Evolutionary conservation across 2,329 filamentous ascomycete species (phyloP).

Genomic region (Thielaviopsis euricoi): DNA sequence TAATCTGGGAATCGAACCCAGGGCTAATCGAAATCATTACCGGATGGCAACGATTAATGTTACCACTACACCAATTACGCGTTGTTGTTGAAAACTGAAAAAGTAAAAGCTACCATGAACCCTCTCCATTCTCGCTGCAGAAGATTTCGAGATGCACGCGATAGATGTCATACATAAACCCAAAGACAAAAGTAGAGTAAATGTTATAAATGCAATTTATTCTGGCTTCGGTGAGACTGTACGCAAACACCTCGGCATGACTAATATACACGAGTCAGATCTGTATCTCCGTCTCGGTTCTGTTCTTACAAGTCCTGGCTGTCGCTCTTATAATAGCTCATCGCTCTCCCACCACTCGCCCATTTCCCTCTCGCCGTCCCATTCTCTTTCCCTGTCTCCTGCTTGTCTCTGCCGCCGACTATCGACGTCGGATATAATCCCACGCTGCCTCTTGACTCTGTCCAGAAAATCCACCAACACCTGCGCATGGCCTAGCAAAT

Average conservation of each 20-base stretch:
- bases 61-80: slow-evolving; percentile 3
- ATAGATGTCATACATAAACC: too few relatives aligned
- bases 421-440: too few relatives aligned
- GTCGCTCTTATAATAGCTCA: not conserved
- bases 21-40: slow-evolving; percentile 4
- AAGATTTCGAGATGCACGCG: too few relatives aligned
- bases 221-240: too few relatives aligned
- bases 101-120: too few relatives aligned
- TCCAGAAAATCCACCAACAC: slow-evolving; percentile 3
- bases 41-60: slow-evolving; percentile 4
- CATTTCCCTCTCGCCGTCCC: not conserved
- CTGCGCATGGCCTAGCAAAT: slow-evolving; percentile 8
- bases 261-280: not conserved
- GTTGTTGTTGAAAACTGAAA: not conserved
- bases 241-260: too few relatives aligned
- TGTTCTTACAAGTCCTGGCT: not conserved
- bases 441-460: not conserved
- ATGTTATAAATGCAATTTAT: too few relatives aligned
- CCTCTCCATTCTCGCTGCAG: too few relatives aligned
- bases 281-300: not conserved
- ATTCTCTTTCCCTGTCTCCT: not conserved
- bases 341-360: slow-evolving; percentile 2
- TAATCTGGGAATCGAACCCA: slow-evolving; percentile 5
- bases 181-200: too few relatives aligned
- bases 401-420: too few relatives aligned